Evolutionary conservation across 1,139 yeast genomes (phyloP).

Genomic region (Schwanniomyces etchellsii): DNA sequence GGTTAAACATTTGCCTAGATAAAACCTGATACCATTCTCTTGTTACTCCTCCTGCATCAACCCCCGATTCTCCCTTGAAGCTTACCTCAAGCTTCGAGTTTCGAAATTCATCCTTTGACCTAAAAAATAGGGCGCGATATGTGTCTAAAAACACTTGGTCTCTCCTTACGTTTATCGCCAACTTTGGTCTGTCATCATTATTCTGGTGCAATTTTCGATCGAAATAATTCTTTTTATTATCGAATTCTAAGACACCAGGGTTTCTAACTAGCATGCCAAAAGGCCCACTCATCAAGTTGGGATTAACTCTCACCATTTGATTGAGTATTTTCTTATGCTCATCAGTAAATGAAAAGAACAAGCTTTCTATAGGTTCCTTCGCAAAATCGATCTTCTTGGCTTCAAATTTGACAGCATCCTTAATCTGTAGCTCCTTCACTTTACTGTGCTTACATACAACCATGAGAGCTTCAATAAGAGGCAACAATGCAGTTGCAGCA

Average conservation of each 20-base stretch:
- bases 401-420: conserved; percentile 56
- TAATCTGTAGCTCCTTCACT: conserved; percentile 57
- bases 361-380: conserved; percentile 69
- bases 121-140: conserved; percentile 77
- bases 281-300: conserved; percentile 95
- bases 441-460: conserved; percentile 89
- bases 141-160: conserved; percentile 92
- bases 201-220: conserved; percentile 60
- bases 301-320: conserved; percentile 87
- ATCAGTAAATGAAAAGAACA: conserved; percentile 85
- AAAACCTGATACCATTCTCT: conserved; percentile 97
- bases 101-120: conserved; percentile 69
- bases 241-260: conserved; percentile 89
- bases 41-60: conserved; percentile 98
- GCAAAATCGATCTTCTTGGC: conserved; percentile 60
- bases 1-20: conserved; percentile 93
- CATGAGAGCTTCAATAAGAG: conserved; percentile 88
- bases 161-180: conserved; percentile 70
- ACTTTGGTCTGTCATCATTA: conserved; percentile 39
- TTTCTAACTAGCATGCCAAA: conserved; percentile 85
- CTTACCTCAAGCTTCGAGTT: conserved; percentile 69
- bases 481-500: conserved; percentile 77
- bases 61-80: conserved; percentile 92
- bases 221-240: conserved; percentile 85
- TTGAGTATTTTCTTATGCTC: conserved; percentile 85